Evolutionary conservation across 257 asterid species (phyloP).

Genomic region (Paraleonurus japonicus): DNA sequence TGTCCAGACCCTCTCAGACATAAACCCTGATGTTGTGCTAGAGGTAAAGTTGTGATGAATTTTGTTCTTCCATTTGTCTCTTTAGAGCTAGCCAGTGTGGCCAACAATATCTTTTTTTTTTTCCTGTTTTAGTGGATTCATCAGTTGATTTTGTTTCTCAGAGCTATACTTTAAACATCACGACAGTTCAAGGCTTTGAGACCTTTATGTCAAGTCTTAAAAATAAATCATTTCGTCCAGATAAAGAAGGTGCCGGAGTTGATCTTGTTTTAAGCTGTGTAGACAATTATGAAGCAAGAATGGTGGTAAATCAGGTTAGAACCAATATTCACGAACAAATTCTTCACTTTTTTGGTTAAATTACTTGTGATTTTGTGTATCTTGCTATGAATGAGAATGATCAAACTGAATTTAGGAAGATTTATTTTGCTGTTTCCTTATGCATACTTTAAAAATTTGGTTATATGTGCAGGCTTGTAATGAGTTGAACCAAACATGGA

Average conservation of each 20-base stretch:
- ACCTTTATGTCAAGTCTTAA: conserved; percentile 83
- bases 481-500: conserved; percentile 92
- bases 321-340: conserved; percentile 17
- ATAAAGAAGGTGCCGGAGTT: conserved; percentile 76
- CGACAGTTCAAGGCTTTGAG: conserved; percentile 93
- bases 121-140: conserved; percentile 21
- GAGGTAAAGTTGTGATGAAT: conserved; percentile 58
- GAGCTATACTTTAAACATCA: conserved; percentile 96
- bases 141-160: conserved; percentile 35
- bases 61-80: conserved; percentile 6
- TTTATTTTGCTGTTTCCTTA: background rate
- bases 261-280: conserved; percentile 97
- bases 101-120: conserved; percentile 5
- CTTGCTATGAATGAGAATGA: background rate
- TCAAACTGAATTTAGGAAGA: conserved; percentile 17
- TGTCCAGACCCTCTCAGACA: conserved; percentile 89
- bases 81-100: background rate
- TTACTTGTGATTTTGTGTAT: conserved; percentile 16
- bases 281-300: conserved; percentile 98
- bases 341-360: conserved; percentile 12
- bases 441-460: conserved; percentile 14
- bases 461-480: conserved; percentile 81
- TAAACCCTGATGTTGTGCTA: conserved; percentile 96
- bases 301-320: conserved; percentile 97
- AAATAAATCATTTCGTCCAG: conserved; percentile 64